Base-by-base conservation (phyloP, 208 protist species). In the Leptomonas seymouri region DNA sequence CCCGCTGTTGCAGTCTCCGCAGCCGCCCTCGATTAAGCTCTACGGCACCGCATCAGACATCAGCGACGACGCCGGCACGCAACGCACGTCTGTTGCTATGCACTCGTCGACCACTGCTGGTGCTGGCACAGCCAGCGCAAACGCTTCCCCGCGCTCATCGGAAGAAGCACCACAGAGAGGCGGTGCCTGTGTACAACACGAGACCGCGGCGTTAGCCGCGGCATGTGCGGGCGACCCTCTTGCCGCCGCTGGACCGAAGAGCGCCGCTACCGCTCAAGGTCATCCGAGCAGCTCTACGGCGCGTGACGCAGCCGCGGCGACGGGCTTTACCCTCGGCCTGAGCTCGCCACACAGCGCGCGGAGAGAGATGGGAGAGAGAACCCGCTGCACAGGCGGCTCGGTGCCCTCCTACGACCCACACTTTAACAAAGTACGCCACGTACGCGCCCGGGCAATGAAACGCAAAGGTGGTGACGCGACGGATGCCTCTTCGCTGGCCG, bases 41-140 rank as follows among this genome's bases (percentile, higher is more conserved):
- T 74, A 74, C 60, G 68, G 68, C 12, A 67, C 61, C 23, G 36
- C 68, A 8, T 67, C 58, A 3, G 59, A 67, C 36, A 18, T 39
- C 21, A 67, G 59, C 51, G 60, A 67, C 60, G 51, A 44, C 44
- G 58, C 58, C 4, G 39, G 49, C 59, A 45, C 36, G 27, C 36
- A 28, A 28, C 66, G 59, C 23, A 51, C 59, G 9, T 25, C 54
- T 20, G 68, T 74, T 21, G 15, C 27, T 11, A 18, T 21, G 15
- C 58, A 39, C 0, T 23, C 57, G 3, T 21, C 55, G 9, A 21
- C 27, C 51, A 41, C 51, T 5, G 18, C 12, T 16, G 44, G 7
- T n/a, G 3, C 11, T 34, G 46, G 11, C 1, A 61, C 56, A 14
- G 12, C 39, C 56, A 49, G 21, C 3, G 21, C 56, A 31, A 15